These are phyloP conservation scores for Gastrolobium villosum DNA, from an alignment of 306 rosid genomes.

Conservation along the genomic window DNA sequence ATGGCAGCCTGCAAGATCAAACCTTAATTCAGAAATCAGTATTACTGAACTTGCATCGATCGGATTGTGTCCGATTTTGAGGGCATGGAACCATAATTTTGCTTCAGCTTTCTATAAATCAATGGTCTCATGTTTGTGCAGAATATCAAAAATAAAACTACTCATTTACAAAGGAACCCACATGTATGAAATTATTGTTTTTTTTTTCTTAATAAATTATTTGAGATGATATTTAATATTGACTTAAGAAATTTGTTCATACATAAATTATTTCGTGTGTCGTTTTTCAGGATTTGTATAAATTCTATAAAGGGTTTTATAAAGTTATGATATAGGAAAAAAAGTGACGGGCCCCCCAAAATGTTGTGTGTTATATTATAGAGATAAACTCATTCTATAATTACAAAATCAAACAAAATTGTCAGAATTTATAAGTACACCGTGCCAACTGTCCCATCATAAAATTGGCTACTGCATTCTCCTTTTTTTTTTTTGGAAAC, in stretches of 20 bases:
- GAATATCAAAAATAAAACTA: too few species aligned
- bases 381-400: too few species aligned
- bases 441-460: too few species aligned
- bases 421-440: neutral
- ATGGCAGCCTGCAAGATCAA: conserved; percentile 53
- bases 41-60: neutral
- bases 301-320: too few species aligned
- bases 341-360: too few species aligned
- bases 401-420: neutral
- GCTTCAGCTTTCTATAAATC: neutral
- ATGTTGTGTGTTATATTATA: too few species aligned
- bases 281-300: neutral
- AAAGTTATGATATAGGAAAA: too few species aligned
- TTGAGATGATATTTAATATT: neutral
- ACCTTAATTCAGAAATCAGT: neutral
- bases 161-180: too few species aligned
- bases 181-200: too few species aligned
- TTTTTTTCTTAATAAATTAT: too few species aligned
- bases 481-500: too few species aligned
- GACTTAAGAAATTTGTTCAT: neutral
- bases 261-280: neutral
- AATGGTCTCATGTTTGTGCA: neutral
- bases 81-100: neutral
- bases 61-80: neutral
- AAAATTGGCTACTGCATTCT: too few species aligned